Evolutionary conservation across 2,329 filamentous ascomycete genomes (phyloP), one percentile per base, ranked within the genome.

Genomic region (Botrytis pseudocinerea): DNA sequence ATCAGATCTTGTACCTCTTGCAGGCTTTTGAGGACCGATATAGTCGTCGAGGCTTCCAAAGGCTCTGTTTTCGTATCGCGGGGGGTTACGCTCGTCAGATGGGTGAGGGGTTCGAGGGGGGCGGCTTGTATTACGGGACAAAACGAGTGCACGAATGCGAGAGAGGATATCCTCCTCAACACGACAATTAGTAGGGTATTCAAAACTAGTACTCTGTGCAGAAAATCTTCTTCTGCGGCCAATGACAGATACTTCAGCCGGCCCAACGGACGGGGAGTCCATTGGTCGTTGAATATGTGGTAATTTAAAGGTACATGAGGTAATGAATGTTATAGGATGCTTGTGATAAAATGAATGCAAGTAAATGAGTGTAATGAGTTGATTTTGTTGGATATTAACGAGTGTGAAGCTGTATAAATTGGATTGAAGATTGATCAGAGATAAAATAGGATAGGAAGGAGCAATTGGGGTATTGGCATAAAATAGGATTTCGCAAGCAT

Each of bases 111-210:
- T 79, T 73, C 76, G 74, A 51, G 78, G 77, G 48, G 78, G 78
- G 40, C 70, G 71, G 57, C 73, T 75, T 22, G 73, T 69, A 66
- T 79, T 75, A 48, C 77, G 76, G 44, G 78, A 79, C 32, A 79
- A 65, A 6, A 79, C 66, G 9, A 80, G 76, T 61, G 77, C 78
- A 42, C 78, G 76, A 61, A 81, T 78, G 25, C 78, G 78, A 35
- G 76, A 75, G 40, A 74, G 69, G 51, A 80, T 79, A 68, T 80
- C 79, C 44, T 78, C 77, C 35, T 80, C 78, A 32, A 80, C 76
- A 63, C 73, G 74, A 64, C 66, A 73, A 69, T 71, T 73, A 61
- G 65, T 77, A 20, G 73, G 54, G 62, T 77, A 76, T 42, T 79
- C 78, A 48, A 79, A 75, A 12, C 75, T 75, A 40, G 75, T 76